These are phyloP conservation scores for Tolypocladium album DNA, from an alignment of 2,329 filamentous ascomycete species.

Conservation along the genomic window DNA sequence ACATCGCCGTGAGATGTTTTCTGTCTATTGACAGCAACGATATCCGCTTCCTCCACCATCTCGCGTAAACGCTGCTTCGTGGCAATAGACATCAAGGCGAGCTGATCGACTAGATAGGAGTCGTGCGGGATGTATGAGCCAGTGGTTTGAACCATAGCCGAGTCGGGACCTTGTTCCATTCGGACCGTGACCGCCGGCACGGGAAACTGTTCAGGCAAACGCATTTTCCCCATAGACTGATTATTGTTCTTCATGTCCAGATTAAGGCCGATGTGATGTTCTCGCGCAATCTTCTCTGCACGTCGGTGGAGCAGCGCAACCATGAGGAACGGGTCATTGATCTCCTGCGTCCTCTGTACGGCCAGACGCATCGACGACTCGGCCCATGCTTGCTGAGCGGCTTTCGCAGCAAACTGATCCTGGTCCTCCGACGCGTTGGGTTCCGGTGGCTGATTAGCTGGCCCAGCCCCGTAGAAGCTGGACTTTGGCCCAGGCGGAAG, in stretches of 20 bases:
- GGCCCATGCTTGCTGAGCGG: conserved; percentile 54
- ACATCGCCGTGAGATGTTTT: conserved; percentile 70
- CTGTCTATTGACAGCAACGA: conserved; percentile 60
- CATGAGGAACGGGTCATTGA: conserved; percentile 63
- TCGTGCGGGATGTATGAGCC: conserved; percentile 67
- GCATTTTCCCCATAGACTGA: conserved; percentile 35
- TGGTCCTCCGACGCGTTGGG: conserved; percentile 35
- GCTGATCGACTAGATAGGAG: conserved; percentile 66
- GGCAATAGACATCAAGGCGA: conserved; percentile 73
- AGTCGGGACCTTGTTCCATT: conserved; percentile 49
- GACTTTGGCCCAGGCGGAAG: conserved; percentile 44
- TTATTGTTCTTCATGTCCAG: conserved; percentile 39
- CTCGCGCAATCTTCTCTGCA: conserved; percentile 45
- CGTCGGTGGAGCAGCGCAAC: conserved; percentile 50
- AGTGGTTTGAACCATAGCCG: conserved; percentile 49
- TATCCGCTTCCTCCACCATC: conserved; percentile 66
- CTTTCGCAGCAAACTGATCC: conserved; percentile 54
- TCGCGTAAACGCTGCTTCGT: conserved; percentile 69
- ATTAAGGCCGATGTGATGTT: conserved; percentile 46
- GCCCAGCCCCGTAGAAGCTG: conserved; percentile 53
- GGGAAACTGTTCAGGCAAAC: conserved; percentile 36
- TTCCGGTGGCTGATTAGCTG: conserved; percentile 52
- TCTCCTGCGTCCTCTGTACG: conserved; percentile 53
- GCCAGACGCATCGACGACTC: conserved; percentile 53
- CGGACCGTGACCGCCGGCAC: conserved; percentile 41